Evolutionary conservation across 768 basidiomycete genomes (phyloP), one percentile per base, ranked within the genome.

Genomic region (Pulveroboletus sp.): DNA sequence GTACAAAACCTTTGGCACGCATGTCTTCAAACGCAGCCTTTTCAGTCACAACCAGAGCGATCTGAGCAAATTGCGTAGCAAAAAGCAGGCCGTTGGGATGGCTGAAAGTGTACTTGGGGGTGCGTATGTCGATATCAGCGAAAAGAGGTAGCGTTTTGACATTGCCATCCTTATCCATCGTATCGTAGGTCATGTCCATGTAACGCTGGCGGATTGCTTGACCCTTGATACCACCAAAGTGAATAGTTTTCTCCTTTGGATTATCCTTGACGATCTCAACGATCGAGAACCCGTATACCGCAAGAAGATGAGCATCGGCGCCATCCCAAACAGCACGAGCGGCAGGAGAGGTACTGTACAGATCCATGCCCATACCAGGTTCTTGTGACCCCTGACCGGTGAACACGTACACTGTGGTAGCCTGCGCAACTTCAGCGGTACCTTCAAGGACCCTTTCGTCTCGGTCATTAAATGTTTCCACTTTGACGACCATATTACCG

Each of bases 151-250:
- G 85, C 0, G 93, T 97, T 78, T 93, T 94, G 69, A 97, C 82
- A 62, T 88, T 85, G 49, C 95, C 95, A 60, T 94, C 93, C 73
- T 90, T 92, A 72, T 96, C 95, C 79, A 91, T 87, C 0, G 93
- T 85, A 65, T 97, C 94, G 74, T 97, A 98, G 5, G 89, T 88
- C 89, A 99, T 96, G 59, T 94, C 93, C 92, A 98, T 98, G 73
- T 99, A 99, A n/a, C 96, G 85, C 61, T 94, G 89, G 27, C 96
- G 89, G 56, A 98, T 98, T 3, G 86, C 94, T 67, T 98, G 95
- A 36, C 96, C 96, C 73, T 97, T 97, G 70, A 98, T 90, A 66
- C 96, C 96, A 76, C 96, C 96, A 58, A 99, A 99, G 70, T 99
- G 95, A 59, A 99, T 86, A 0, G 93, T 99, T 76, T 97, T 93